Evolutionary conservation across 495 filamentous ascomycete genomes (phyloP).

Genomic region (Hyaloscypha bicolor): DNA sequence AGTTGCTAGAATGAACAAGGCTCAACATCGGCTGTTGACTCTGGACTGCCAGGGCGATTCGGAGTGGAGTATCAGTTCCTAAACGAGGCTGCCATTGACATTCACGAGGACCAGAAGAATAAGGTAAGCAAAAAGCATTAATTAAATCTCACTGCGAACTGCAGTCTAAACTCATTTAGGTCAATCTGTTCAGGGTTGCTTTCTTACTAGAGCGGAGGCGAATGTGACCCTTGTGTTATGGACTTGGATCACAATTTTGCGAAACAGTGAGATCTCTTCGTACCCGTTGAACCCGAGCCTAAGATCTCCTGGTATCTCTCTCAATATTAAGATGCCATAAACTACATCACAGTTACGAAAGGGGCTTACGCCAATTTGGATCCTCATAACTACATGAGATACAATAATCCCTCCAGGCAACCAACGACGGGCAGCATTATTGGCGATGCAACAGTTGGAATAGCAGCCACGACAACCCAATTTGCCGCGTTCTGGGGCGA

Average conservation of each 20-base stretch:
- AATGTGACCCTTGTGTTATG: conserved; percentile 50
- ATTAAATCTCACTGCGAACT: neutral
- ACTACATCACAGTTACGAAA: conserved; percentile 54
- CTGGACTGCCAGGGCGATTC: conserved; percentile 52
- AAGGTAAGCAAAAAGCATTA: conserved; percentile 31
- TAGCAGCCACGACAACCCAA: conserved; percentile 48
- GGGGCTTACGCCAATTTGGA: conserved; percentile 50
- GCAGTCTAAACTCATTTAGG: conserved; percentile 23
- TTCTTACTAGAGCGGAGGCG: conserved; percentile 58
- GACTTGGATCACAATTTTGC: conserved; percentile 53
- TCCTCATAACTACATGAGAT: conserved; percentile 59
- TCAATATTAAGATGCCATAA: conserved; percentile 48
- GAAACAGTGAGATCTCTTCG: conserved; percentile 37
- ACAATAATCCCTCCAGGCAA: conserved; percentile 54
- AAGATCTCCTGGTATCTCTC: conserved; percentile 45
- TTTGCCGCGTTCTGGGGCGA: conserved; percentile 57
- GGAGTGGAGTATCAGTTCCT: conserved; percentile 56
- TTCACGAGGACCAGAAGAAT: conserved; percentile 50
- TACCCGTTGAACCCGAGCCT: neutral
- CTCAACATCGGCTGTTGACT: conserved; percentile 35
- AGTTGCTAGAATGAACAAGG: neutral
- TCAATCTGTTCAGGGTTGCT: conserved; percentile 55
- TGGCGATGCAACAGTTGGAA: conserved; percentile 45
- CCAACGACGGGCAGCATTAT: conserved; percentile 52
- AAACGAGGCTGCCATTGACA: conserved; percentile 45